Conservation (phyloP, 2,329 filamentous ascomycete species). For the Xylariaceae sp. region DNA sequence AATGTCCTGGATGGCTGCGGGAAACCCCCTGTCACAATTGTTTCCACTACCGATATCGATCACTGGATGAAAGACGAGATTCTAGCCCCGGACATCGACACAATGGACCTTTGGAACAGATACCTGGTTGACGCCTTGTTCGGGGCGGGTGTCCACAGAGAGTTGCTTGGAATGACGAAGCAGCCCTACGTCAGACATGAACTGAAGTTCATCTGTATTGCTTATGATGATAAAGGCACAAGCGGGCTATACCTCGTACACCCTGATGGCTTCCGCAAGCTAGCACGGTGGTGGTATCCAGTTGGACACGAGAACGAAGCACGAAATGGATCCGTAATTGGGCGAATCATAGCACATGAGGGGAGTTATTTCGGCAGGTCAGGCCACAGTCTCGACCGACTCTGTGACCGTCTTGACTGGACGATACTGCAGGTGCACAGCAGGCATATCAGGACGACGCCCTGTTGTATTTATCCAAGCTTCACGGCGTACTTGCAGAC, state of each 20-base stretch:
- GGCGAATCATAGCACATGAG: neutral
- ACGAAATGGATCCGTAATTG: neutral
- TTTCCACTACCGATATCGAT: neutral
- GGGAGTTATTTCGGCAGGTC: neutral
- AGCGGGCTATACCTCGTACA: neutral
- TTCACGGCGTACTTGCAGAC: slow-evolving; percentile 9
- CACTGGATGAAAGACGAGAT: neutral
- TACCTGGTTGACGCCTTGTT: slow-evolving; percentile 4
- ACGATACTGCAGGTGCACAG: slow-evolving; percentile 4
- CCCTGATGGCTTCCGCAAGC: neutral
- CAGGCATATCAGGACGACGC: neutral
- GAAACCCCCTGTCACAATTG: neutral
- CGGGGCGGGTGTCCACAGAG: neutral
- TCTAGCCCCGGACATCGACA: neutral
- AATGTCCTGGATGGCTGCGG: neutral
- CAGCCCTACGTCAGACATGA: neutral
- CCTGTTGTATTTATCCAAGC: slow-evolving; percentile 9
- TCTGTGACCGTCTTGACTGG: neutral
- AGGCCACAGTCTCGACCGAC: neutral
- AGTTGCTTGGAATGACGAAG: neutral
- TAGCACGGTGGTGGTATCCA: neutral
- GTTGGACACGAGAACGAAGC: neutral
- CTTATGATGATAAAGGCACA: neutral
- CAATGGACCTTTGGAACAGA: neutral
- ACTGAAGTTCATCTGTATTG: neutral